Conservation (phyloP, 805 yeast genomes). For the Metschnikowia baotianmanensis region DNA sequence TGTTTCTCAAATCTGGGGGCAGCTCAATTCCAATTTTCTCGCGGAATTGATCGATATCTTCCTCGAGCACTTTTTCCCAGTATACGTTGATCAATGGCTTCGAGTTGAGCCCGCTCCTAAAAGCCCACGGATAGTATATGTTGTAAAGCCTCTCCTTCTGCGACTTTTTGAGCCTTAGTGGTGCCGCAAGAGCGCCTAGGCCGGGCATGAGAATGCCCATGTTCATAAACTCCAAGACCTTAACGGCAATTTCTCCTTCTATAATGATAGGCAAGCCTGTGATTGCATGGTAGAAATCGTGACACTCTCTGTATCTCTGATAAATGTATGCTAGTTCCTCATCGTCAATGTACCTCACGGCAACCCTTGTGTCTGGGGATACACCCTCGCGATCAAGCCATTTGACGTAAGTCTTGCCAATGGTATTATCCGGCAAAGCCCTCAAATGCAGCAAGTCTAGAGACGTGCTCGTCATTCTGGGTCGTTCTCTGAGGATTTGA, state of each 20-base stretch:
- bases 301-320: constrained; percentile 94
- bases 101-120: constrained; percentile 65
- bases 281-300: constrained; percentile 92
- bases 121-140: constrained; percentile 86
- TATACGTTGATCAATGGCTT: constrained; percentile 82
- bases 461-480: constrained; percentile 74
- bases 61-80: constrained; percentile 83
- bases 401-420: constrained; percentile 75
- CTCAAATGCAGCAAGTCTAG: constrained; percentile 62
- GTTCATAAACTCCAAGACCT: constrained; percentile 88
- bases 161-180: constrained; percentile 62
- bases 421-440: constrained; percentile 59
- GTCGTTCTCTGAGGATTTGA: constrained; percentile 71
- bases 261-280: constrained; percentile 86
- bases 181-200: constrained; percentile 86
- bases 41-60: constrained; percentile 72
- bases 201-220: constrained; percentile 96
- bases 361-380: constrained; percentile 89
- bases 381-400: constrained; percentile 89
- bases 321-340: constrained; percentile 90
- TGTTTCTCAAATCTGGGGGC: constrained; percentile 70
- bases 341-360: constrained; percentile 84
- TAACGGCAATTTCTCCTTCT: constrained; percentile 96
- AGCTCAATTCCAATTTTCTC: constrained; percentile 65
- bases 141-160: constrained; percentile 64